Conservation (phyloP, 2,329 filamentous ascomycete genomes). For the Harringtonia aguacate region DNA sequence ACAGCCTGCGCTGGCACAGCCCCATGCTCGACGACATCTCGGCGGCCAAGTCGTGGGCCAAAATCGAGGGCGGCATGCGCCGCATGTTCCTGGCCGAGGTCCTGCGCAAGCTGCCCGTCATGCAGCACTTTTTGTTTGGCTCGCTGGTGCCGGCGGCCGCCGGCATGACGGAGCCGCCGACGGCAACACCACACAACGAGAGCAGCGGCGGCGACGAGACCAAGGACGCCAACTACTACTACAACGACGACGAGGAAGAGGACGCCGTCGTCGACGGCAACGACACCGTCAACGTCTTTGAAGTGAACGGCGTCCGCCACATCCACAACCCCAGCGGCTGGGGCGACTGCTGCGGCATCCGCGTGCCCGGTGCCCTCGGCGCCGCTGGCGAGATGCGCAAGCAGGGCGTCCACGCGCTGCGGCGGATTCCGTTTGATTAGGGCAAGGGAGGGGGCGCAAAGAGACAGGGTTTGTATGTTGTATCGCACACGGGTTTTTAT, state of each 20-base stretch:
- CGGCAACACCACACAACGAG: conserved; percentile 39
- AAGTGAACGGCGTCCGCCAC: conserved; percentile 55
- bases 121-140: conserved; percentile 97
- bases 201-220: conserved; percentile 40
- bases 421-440: conserved; percentile 75
- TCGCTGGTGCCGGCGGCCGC: conserved; percentile 68
- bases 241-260: conserved; percentile 35
- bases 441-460: background rate
- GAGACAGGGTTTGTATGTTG: too few relatives aligned
- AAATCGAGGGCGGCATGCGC: conserved; percentile 90
- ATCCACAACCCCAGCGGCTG: conserved; percentile 64
- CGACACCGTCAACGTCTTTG: conserved; percentile 48
- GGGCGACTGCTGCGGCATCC: conserved; percentile 97
- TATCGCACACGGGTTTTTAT: too few relatives aligned
- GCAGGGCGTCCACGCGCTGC: conserved; percentile 47
- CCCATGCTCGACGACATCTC: conserved; percentile 99
- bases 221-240: conserved; percentile 27
- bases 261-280: conserved; percentile 33
- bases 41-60: conserved; percentile 76
- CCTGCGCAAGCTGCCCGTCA: conserved; percentile 84
- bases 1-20: conserved; percentile 88
- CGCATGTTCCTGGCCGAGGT: conserved; percentile 96
- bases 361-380: conserved; percentile 87
- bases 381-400: conserved; percentile 85
- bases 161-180: conserved; percentile 61